phyloP scores from a whole-genome alignment of 2,329 filamentous ascomycete species.

The Cladosporium sp. region DNA sequence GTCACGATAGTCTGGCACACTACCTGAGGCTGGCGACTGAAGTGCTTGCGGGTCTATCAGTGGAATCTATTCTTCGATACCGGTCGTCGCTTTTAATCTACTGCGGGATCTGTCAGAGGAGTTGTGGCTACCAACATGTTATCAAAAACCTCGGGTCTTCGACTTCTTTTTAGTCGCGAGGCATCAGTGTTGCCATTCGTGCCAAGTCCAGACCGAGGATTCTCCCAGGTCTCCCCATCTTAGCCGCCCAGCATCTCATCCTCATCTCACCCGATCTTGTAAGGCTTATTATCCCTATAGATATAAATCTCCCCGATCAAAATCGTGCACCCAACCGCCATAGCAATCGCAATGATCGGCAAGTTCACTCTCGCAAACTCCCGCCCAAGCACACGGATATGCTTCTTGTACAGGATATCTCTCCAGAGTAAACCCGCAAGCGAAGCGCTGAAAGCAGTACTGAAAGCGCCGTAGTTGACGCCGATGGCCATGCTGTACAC shows the following conservation, averaged over 20 bases:
- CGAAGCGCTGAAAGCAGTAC: constrained; percentile 69
- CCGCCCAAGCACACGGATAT: constrained; percentile 62
- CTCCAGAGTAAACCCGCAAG: constrained; percentile 71
- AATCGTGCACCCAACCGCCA: constrained; percentile 63
- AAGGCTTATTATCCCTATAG: constrained; percentile 45
- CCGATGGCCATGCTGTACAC: constrained; percentile 74
- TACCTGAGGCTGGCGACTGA: fast-evolving
- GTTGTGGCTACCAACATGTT: not conserved
- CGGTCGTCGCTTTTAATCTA: not conserved
- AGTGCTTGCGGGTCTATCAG: not conserved
- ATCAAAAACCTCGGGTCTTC: not conserved
- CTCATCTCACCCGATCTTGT: constrained; percentile 26
- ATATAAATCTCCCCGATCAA: constrained; percentile 66
- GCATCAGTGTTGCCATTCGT: not conserved
- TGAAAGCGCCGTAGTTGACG: constrained; percentile 74
- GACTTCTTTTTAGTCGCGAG: not conserved
- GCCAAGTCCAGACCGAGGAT: not conserved
- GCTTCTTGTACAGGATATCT: constrained; percentile 67
- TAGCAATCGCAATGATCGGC: constrained; percentile 68
- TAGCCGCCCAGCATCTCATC: not conserved
- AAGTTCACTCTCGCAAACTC: constrained; percentile 70
- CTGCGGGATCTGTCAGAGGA: not conserved
- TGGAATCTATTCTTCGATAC: not conserved
- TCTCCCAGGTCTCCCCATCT: not conserved
- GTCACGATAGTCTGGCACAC: not conserved